These are phyloP conservation scores for Infundibulicybe gibba DNA, from an alignment of 768 basidiomycete genomes.

Conservation along the genomic window DNA sequence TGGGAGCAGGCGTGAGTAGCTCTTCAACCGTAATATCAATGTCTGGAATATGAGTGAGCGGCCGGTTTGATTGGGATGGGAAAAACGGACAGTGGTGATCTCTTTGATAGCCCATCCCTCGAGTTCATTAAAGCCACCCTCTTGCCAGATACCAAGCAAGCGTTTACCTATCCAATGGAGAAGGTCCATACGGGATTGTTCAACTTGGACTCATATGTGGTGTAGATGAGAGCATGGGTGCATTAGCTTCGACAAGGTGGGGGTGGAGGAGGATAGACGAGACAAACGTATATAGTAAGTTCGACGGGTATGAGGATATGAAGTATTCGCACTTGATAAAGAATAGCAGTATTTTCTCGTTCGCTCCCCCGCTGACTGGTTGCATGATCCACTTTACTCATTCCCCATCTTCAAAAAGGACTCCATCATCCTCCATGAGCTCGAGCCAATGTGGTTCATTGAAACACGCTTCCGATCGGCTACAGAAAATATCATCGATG, in stretches of 20 bases:
- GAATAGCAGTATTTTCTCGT: slow-evolving; percentile 56
- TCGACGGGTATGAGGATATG: neutral
- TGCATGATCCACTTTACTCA: slow-evolving; percentile 68
- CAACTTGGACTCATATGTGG: slow-evolving; percentile 73
- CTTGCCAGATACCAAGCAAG: slow-evolving; percentile 72
- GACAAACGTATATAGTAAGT: no score
- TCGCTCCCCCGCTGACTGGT: slow-evolving; percentile 61
- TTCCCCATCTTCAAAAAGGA: slow-evolving; percentile 74
- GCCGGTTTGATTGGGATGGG: neutral
- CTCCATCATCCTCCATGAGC: no score
- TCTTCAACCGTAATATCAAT: slow-evolving; percentile 80
- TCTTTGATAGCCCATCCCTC: slow-evolving; percentile 89
- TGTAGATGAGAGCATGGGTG: no score
- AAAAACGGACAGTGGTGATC: slow-evolving; percentile 36
- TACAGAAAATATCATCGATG: slow-evolving; percentile 60
- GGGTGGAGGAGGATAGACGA: no score
- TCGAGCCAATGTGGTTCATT: no score
- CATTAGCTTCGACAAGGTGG: no score
- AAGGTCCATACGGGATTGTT: no score
- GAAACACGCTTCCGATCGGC: slow-evolving; percentile 62
- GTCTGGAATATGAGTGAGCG: no score
- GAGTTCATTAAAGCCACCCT: slow-evolving; percentile 73
- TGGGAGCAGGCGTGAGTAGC: slow-evolving; percentile 47
- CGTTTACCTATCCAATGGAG: slow-evolving; percentile 74
- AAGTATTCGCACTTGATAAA: slow-evolving; percentile 71